A percentile compares a stretch with the other conserved stretches of the same genome.
These are phyloP conservation scores for Purpureocillium takamizusanense DNA, from an alignment of 2,329 filamentous ascomycete species.

Conservation along the genomic window DNA sequence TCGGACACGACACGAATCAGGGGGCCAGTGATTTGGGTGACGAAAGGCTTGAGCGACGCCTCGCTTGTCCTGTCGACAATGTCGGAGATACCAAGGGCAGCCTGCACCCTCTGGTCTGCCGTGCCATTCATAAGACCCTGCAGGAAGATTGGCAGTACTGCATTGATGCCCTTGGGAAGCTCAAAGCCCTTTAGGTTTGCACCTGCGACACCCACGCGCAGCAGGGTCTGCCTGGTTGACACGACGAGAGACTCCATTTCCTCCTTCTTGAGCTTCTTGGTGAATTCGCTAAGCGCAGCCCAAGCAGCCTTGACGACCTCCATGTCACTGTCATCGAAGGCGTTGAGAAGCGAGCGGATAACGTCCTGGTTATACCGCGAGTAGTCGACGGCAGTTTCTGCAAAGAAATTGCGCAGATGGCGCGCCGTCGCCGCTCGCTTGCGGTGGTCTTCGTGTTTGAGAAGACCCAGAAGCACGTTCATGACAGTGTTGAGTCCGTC, in stretches of 20 bases:
- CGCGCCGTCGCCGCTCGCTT: conserved; percentile 69
- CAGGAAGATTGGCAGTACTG: conserved; percentile 90
- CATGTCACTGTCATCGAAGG: conserved; percentile 78
- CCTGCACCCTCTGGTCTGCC: conserved; percentile 81
- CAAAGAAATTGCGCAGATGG: conserved; percentile 82
- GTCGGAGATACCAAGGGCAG: conserved; percentile 89
- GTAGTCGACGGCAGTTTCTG: conserved; percentile 73
- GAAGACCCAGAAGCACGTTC: conserved; percentile 79
- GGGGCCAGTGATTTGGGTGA: conserved; percentile 94
- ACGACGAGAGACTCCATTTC: conserved; percentile 92
- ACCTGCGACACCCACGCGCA: conserved; percentile 81
- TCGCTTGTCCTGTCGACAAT: conserved; percentile 88
- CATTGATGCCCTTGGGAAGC: conserved; percentile 93
- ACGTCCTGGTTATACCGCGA: conserved; percentile 95
- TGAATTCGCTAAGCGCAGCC: conserved; percentile 79
- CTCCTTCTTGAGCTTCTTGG: conserved; percentile 84
- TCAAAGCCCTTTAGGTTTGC: conserved; percentile 79
- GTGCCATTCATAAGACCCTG: conserved; percentile 97
- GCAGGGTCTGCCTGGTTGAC: conserved; percentile 77
- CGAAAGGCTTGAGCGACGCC: conserved; percentile 83
- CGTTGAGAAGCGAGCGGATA: conserved; percentile 79
- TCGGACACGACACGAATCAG: conserved; percentile 97
- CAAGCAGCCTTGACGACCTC: conserved; percentile 85
- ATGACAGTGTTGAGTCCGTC: conserved; percentile 94
- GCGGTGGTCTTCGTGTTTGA: conserved; percentile 88